phyloP scores from a whole-genome alignment of 257 asterid genomes.

The Oldenlandia corymbosa region DNA sequence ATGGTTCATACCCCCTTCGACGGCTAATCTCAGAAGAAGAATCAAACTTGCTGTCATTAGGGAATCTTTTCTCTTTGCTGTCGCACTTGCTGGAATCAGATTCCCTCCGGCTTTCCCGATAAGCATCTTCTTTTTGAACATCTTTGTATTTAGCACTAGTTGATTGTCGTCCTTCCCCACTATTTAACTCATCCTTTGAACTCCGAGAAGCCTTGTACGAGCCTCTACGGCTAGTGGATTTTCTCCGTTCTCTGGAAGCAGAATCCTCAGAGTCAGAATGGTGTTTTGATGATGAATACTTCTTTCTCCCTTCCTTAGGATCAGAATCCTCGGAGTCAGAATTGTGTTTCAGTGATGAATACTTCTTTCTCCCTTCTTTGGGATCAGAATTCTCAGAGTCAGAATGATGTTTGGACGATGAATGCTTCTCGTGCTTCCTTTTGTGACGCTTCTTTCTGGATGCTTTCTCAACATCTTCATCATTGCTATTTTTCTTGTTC shows the following conservation, averaged over 20 bases:
- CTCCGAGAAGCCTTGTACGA: constrained; percentile 15
- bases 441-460: constrained; percentile 39
- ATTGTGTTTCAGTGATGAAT: constrained; percentile 42
- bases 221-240: constrained; percentile 25
- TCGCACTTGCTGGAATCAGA: constrained; percentile 22
- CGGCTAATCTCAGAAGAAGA: constrained; percentile 36
- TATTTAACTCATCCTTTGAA: constrained; percentile 39
- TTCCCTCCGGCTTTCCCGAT: constrained; percentile 25
- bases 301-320: constrained; percentile 31
- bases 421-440: constrained; percentile 38
- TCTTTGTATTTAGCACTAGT: too few species aligned
- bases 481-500: constrained; percentile 30
- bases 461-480: constrained; percentile 38
- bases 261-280: constrained; percentile 38
- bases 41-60: constrained; percentile 12
- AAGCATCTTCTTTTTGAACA: constrained; percentile 27
- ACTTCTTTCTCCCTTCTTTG: constrained; percentile 9
- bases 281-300: constrained; percentile 38
- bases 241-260: constrained; percentile 23
- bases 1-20: constrained; percentile 35
- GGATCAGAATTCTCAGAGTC: constrained; percentile 31
- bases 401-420: constrained; percentile 43
- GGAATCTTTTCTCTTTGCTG: constrained; percentile 1
- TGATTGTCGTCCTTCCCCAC: too few species aligned
- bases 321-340: constrained; percentile 32